Percentiles rank a stretch among this genome's conserved stretches.
phyloP scores from a whole-genome alignment of 2,329 filamentous ascomycete species.

The Colletotrichum tamarilloi region DNA sequence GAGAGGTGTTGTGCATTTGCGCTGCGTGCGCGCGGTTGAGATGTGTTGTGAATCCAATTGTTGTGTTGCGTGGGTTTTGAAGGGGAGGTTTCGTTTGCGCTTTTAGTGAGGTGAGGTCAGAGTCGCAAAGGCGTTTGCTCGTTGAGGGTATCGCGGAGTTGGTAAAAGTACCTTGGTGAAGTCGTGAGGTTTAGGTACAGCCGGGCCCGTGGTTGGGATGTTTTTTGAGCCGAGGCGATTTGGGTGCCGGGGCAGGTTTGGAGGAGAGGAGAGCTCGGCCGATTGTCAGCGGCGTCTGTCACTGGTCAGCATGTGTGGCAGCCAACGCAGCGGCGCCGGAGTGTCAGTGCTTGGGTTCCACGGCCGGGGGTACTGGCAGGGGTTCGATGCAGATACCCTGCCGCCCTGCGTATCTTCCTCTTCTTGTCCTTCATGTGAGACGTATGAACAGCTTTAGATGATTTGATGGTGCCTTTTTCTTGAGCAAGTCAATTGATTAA shows the following conservation, averaged over 20 bases:
- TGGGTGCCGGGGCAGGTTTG: conserved; percentile 7
- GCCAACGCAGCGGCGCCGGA: conserved; percentile 12
- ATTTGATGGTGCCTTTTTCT: not conserved
- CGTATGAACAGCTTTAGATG: not conserved
- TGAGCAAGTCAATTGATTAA: not conserved
- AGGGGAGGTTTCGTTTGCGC: not conserved
- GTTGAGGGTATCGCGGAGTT: not conserved
- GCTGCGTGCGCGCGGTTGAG: conserved; percentile 19
- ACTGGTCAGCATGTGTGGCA: conserved; percentile 15
- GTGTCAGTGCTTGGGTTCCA: conserved; percentile 5
- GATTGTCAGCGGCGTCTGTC: conserved; percentile 6
- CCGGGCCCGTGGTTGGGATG: not conserved
- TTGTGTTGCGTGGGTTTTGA: not conserved
- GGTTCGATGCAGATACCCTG: not conserved
- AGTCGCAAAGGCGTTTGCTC: not conserved
- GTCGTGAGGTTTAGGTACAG: not conserved
- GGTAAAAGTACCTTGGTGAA: not conserved
- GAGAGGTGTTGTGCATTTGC: conserved; percentile 21
- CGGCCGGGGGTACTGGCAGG: not conserved
- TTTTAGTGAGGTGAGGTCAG: not conserved
- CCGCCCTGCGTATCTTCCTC: not conserved
- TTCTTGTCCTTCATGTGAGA: not conserved
- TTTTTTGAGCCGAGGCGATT: conserved; percentile 30
- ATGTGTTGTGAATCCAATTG: not conserved
- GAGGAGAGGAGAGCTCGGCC: conserved; percentile 21